Conservation (phyloP, 2,329 filamentous ascomycete genomes). For the Cryphonectria carpinicola region DNA sequence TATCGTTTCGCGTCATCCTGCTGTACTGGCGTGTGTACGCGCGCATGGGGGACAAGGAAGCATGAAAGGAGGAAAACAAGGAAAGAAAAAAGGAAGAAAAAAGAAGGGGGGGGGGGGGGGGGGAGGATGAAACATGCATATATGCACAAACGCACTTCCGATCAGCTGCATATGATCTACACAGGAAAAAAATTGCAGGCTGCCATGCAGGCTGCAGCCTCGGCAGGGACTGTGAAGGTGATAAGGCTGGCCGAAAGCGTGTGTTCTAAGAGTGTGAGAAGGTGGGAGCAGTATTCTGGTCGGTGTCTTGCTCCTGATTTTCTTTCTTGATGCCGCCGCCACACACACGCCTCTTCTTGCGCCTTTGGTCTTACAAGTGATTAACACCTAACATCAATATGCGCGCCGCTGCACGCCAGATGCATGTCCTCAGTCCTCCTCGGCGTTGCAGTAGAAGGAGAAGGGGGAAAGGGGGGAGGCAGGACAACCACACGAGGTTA, state of each 20-base stretch:
- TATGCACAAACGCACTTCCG: background rate
- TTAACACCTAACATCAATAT: background rate
- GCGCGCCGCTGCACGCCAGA: background rate
- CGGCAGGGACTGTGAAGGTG: background rate
- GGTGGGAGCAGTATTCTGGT: background rate
- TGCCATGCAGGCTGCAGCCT: constrained; percentile 1
- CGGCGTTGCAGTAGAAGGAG: background rate
- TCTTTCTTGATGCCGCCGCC: background rate
- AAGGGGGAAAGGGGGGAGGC: background rate
- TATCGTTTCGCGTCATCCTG: too few relatives aligned
- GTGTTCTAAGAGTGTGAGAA: background rate
- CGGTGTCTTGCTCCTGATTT: background rate
- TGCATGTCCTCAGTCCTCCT: background rate
- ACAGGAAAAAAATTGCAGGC: background rate
- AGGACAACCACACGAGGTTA: background rate
- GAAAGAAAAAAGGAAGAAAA: too few relatives aligned
- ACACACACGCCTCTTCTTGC: background rate
- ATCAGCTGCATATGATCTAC: background rate
- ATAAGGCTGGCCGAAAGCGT: background rate
- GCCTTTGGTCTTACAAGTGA: background rate
- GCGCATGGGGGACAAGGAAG: too few relatives aligned
- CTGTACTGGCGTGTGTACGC: too few relatives aligned
- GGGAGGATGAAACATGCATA: background rate
- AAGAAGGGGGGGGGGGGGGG: background rate
- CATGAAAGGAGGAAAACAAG: too few relatives aligned